These are phyloP conservation scores for Gynandropsis gynandra DNA, from an alignment of 345 rosid genomes.

Conservation along the genomic window DNA sequence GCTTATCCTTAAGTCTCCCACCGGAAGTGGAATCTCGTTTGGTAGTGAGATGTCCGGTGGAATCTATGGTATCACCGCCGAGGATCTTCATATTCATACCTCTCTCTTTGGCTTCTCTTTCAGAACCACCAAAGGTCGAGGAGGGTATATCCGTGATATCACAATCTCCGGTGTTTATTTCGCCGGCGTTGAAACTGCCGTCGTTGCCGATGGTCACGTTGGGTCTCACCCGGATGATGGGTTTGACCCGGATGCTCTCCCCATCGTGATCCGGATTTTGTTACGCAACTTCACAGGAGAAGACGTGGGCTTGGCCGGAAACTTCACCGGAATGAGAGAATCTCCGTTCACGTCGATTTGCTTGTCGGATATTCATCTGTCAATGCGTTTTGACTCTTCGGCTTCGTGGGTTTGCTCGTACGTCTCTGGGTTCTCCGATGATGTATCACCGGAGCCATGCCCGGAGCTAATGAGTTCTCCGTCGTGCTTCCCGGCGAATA, in stretches of 20 bases:
- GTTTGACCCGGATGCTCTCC: constrained; percentile 67
- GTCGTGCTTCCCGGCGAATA: constrained; percentile 13
- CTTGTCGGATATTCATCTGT: constrained; percentile 45
- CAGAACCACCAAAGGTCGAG: constrained; percentile 73
- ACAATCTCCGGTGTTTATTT: constrained; percentile 42
- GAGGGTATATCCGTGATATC: constrained; percentile 68
- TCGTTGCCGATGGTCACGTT: constrained; percentile 45
- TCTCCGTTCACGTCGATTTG: constrained; percentile 72
- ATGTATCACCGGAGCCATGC: constrained; percentile 64
- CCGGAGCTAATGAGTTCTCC: constrained; percentile 37
- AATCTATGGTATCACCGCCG: constrained; percentile 51
- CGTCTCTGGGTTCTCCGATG: constrained; percentile 65
- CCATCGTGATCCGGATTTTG: constrained; percentile 38
- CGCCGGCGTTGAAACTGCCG: constrained; percentile 35
- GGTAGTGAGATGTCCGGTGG: constrained; percentile 99
- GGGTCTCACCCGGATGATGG: constrained; percentile 82
- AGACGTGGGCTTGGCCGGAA: constrained; percentile 53
- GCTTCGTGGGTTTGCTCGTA: constrained; percentile 61
- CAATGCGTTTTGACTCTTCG: constrained; percentile 28
- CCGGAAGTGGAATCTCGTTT: constrained; percentile 74
- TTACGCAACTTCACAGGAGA: constrained; percentile 50
- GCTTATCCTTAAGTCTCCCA: constrained; percentile 55
- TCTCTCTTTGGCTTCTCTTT: constrained; percentile 60
- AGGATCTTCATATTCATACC: constrained; percentile 37
- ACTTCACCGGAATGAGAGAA: constrained; percentile 61